A percentile compares a stretch with the other conserved stretches of the same genome.
These are phyloP conservation scores for Keithomyces neogunnii DNA, from an alignment of 2,329 filamentous ascomycete species.

Conservation along the genomic window DNA sequence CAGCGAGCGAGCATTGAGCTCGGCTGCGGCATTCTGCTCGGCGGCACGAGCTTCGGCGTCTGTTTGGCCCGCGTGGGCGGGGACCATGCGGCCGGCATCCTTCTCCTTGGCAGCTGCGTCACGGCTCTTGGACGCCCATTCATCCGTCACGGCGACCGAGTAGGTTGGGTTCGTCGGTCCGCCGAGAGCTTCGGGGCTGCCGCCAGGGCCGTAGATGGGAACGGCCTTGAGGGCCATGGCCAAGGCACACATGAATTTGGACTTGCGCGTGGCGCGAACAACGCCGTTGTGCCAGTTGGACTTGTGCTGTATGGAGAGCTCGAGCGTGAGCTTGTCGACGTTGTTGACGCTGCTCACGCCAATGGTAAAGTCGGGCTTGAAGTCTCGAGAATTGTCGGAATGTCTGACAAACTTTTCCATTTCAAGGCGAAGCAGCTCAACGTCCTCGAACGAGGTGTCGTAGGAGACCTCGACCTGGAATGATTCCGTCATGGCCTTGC, in stretches of 20 bases:
- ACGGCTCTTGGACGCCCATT: constrained; percentile 56
- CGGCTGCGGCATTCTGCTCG: constrained; percentile 37
- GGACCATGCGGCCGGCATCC: constrained; percentile 58
- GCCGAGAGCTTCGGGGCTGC: constrained; percentile 53
- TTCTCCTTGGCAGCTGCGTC: constrained; percentile 50
- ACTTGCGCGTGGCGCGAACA: constrained; percentile 70
- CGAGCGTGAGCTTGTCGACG: constrained; percentile 79
- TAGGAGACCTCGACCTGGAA: constrained; percentile 75
- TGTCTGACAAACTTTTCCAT: constrained; percentile 77
- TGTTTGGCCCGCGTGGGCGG: constrained; percentile 25
- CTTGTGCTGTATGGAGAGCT: constrained; percentile 83
- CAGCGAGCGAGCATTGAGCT: constrained; percentile 32
- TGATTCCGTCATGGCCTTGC: constrained; percentile 83
- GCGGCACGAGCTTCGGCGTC: constrained; percentile 19
- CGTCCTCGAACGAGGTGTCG: constrained; percentile 81
- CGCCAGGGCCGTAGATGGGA: constrained; percentile 76
- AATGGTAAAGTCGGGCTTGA: constrained; percentile 74
- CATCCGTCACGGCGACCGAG: constrained; percentile 66
- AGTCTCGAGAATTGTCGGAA: constrained; percentile 83
- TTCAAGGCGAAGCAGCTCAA: constrained; percentile 75
- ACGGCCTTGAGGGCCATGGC: constrained; percentile 78
- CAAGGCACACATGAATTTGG: constrained; percentile 95
- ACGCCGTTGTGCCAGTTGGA: constrained; percentile 85
- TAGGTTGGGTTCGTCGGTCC: constrained; percentile 71
- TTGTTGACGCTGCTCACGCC: constrained; percentile 72